A percentile compares a stretch with the other conserved stretches of the same genome.
Conservation (phyloP, 257 asterid species). For the Salvia splendens region DNA sequence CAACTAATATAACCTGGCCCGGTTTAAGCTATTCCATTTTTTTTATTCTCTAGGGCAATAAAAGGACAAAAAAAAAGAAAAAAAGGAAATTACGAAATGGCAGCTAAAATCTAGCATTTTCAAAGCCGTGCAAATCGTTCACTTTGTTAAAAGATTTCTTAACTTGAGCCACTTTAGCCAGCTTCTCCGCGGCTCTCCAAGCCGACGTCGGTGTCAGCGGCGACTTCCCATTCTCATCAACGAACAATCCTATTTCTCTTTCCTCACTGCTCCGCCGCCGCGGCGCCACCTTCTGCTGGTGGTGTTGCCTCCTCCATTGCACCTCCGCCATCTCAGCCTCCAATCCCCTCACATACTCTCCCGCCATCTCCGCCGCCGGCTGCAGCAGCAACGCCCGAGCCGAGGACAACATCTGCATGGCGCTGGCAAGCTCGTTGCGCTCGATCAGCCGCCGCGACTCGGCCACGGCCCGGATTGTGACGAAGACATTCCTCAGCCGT, state of each 20-base stretch:
- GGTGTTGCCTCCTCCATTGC: slow-evolving; percentile 58
- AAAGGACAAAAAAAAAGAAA: background rate
- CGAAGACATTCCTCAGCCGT: slow-evolving; percentile 63
- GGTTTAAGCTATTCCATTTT: too few relatives aligned
- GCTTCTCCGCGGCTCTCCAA: slow-evolving; percentile 75
- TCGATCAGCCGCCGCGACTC: slow-evolving; percentile 72
- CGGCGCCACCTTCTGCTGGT: slow-evolving; percentile 38
- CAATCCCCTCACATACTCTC: slow-evolving; percentile 47
- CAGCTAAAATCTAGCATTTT: slow-evolving; percentile 77
- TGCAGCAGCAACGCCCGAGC: slow-evolving; percentile 67
- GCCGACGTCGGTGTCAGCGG: slow-evolving; percentile 79
- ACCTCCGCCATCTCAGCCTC: slow-evolving; percentile 74
- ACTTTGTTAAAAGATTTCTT: slow-evolving; percentile 54
- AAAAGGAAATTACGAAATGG: background rate
- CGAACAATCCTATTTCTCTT: slow-evolving; percentile 40
- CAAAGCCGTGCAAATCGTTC: slow-evolving; percentile 84
- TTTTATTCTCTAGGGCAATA: background rate
- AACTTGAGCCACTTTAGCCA: slow-evolving; percentile 49
- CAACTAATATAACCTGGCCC: background rate
- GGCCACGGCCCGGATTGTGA: slow-evolving; percentile 69
- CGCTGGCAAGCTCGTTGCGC: slow-evolving; percentile 61
- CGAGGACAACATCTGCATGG: slow-evolving; percentile 69
- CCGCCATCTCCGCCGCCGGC: slow-evolving; percentile 48
- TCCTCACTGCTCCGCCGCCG: slow-evolving; percentile 35
- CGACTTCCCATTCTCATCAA: slow-evolving; percentile 71